These are phyloP conservation scores for Miscanthus lutarioriparius DNA, from an alignment of 176 grass and related monocot species.

Conservation along the genomic window DNA sequence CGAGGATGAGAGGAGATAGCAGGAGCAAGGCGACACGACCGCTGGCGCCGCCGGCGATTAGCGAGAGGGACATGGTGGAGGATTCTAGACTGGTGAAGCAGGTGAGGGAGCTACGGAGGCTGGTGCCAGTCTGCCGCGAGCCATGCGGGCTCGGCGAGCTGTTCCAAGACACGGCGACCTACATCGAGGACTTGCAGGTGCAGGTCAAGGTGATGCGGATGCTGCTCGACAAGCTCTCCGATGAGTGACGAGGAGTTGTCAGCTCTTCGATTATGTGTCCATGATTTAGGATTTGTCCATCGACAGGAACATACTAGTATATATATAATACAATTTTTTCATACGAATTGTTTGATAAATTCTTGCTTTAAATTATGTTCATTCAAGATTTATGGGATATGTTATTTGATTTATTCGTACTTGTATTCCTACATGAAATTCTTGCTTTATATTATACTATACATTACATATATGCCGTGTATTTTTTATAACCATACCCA, in stretches of 20 bases:
- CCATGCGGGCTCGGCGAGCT: constrained; percentile 45
- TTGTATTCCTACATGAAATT: background rate
- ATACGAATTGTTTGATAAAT: constrained; percentile 4
- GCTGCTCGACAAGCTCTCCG: constrained; percentile 51
- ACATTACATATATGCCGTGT: background rate
- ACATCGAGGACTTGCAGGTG: constrained; percentile 54
- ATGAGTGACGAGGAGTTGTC: constrained; percentile 26
- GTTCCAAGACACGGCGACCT: constrained; percentile 41
- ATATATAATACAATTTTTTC: constrained; percentile 18
- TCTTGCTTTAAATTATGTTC: background rate
- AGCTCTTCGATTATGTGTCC: background rate
- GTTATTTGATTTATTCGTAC: constrained; percentile 16
- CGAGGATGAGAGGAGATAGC: constrained; percentile 29
- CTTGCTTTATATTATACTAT: background rate
- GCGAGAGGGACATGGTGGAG: constrained; percentile 30
- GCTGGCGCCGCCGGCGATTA: background rate
- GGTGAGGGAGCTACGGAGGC: constrained; percentile 50
- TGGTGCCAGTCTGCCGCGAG: constrained; percentile 50
- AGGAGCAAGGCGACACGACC: background rate
- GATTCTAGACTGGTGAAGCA: constrained; percentile 41
- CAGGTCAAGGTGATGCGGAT: constrained; percentile 47
- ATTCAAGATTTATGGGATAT: background rate
- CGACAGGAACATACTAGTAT: background rate
- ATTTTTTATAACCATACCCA: background rate
- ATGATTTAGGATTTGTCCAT: background rate